Conservation (phyloP, 805 yeast species). For the Spathaspora arborariae region DNA sequence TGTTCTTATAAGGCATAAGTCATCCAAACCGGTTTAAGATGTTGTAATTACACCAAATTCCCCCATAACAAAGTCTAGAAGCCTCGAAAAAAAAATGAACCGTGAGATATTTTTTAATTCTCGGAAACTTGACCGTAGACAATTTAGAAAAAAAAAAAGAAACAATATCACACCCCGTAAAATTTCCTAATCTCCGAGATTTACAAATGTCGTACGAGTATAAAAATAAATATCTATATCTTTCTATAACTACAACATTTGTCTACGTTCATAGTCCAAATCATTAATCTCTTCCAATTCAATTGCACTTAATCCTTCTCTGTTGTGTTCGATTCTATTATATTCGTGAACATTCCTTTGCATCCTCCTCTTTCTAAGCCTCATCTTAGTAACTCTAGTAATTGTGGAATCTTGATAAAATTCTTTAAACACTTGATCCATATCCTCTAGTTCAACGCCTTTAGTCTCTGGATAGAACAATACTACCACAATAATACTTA, state of each 20-base stretch:
- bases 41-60: too few relatives aligned
- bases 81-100: too few relatives aligned
- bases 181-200: too few relatives aligned
- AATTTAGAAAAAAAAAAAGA: not conserved
- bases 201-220: too few relatives aligned
- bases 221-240: not conserved
- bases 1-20: too few relatives aligned
- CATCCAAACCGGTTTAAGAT: too few relatives aligned
- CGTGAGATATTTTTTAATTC: not conserved
- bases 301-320: constrained; percentile 1
- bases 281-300: constrained; percentile 2
- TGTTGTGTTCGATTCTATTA: not conserved
- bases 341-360: not conserved
- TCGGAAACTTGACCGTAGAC: not conserved
- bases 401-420: constrained; percentile 15
- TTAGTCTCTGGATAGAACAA: constrained; percentile 42
- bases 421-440: constrained; percentile 35
- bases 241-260: not conserved
- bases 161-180: not conserved
- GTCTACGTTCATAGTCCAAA: not conserved
- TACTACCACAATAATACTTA: constrained; percentile 31
- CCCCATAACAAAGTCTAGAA: too few relatives aligned
- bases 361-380: not conserved
- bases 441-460: constrained; percentile 42
- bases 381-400: not conserved